Base-by-base conservation (phyloP, 2,329 filamentous ascomycete species). In the Aphanocladium album region DNA sequence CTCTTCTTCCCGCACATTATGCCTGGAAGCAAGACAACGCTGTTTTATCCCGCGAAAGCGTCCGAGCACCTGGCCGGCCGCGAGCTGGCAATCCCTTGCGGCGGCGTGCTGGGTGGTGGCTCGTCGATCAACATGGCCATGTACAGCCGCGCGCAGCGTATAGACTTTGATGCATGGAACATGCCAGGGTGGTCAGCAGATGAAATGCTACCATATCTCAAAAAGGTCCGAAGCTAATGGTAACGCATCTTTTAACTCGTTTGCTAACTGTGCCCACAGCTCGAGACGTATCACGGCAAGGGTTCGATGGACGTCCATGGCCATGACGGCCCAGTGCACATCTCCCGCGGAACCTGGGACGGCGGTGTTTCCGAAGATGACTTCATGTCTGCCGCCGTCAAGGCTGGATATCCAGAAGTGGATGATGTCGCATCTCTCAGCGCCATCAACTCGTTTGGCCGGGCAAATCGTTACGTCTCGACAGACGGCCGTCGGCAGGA, bases 241-340 rank as follows among this genome's bases (percentile, higher is more conserved):
- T 30, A 5, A 5, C 9, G 30, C 30, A 30, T 9, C 30, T 9
- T 30, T 5, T 30, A 9, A 30, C 5, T 5, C 30, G 30, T 30
- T 9, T 11, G 33, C 12, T 21, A n/a, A 1, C 30, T 25, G 30
- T n/a, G n/a, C 30, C 3, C 17, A 8, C 53, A 78, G 76, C 69
- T 85, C 12, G 84, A 87, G 69, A 86, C 81, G 0, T 86, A 82
- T 60, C 78, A 83, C 63, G 77, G 79, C 5, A 30, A 30, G 30
- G 30, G 30, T 9, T 67, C 76, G 68, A 56, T 74, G 52, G 72
- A 73, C 6, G 63, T 74, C 2, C 85, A 88, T 64, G 85, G 85
- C 14, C 68, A 74, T 43, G 69, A 78, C 25, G 85, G 85, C 0
- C 84, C 84, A 0, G 76, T 87, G 12, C 72, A 83, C 30, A 69